Evolutionary conservation across 2,329 filamentous ascomycete genomes (phyloP).

Genomic region (Gremmenia infestans): DNA sequence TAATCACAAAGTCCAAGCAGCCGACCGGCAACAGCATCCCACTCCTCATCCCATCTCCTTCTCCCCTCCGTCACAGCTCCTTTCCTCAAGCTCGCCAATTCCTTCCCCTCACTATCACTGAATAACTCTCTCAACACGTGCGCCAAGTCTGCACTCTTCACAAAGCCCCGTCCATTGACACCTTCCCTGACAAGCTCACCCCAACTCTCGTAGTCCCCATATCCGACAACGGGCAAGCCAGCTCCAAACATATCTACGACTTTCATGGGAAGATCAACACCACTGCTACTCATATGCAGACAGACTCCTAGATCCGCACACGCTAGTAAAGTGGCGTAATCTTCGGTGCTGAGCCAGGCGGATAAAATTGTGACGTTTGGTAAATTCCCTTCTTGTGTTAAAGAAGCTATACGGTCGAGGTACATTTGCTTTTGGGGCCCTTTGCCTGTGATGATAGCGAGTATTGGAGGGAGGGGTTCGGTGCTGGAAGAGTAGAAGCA

Average conservation of each 20-base stretch:
- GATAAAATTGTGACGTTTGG: constrained; percentile 68
- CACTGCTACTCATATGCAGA: constrained; percentile 87
- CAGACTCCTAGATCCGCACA: constrained; percentile 87
- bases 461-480: constrained; percentile 49
- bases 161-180: constrained; percentile 81
- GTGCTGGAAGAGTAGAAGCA: constrained; percentile 61
- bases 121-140: constrained; percentile 62
- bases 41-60: constrained; percentile 86
- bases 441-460: constrained; percentile 92
- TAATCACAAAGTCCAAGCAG: constrained; percentile 51
- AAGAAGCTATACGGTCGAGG: constrained; percentile 54
- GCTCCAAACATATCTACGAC: constrained; percentile 99
- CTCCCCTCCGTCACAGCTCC: constrained; percentile 72
- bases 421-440: constrained; percentile 80
- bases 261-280: constrained; percentile 97
- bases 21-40: constrained; percentile 75
- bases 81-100: constrained; percentile 56
- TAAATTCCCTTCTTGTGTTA: constrained; percentile 60
- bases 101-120: constrained; percentile 39
- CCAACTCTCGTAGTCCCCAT: constrained; percentile 82
- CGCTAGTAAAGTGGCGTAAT: constrained; percentile 81
- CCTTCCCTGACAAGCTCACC: constrained; percentile 84
- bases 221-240: constrained; percentile 84
- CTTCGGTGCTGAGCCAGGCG: constrained; percentile 76
- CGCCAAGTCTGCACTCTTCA: constrained; percentile 61